phyloP scores from a whole-genome alignment of 2,329 filamentous ascomycete species.

The Erysiphe pulchra region DNA sequence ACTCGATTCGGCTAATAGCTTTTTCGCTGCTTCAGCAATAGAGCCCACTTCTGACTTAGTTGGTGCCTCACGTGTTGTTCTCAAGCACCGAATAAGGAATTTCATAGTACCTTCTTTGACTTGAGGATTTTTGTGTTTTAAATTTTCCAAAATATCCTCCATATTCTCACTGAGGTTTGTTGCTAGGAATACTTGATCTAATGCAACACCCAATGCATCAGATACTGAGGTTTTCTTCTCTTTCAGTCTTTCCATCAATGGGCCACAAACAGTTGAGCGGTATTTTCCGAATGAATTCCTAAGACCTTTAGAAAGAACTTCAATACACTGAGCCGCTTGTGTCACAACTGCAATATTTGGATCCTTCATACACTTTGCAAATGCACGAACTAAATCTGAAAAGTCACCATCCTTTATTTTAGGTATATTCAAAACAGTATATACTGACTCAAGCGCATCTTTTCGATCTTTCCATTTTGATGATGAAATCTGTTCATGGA shows the following conservation, averaged over 20 bases:
- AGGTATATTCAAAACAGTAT: slow-evolving; percentile 53
- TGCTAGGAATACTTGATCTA: slow-evolving; percentile 41
- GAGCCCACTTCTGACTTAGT: slow-evolving; percentile 58
- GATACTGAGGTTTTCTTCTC: slow-evolving; percentile 85
- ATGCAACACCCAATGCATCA: slow-evolving; percentile 63
- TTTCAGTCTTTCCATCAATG: slow-evolving; percentile 87
- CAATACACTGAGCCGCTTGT: slow-evolving; percentile 77
- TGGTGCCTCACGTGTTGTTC: slow-evolving; percentile 61
- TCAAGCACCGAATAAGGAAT: slow-evolving; percentile 72
- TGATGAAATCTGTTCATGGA: slow-evolving; percentile 61
- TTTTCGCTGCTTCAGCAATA: slow-evolving; percentile 74
- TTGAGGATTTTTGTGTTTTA: slow-evolving; percentile 89
- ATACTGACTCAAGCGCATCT: slow-evolving; percentile 67
- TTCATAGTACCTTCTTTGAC: slow-evolving; percentile 90
- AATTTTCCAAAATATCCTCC: slow-evolving; percentile 66
- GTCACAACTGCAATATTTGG: slow-evolving; percentile 90
- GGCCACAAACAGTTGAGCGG: slow-evolving; percentile 52
- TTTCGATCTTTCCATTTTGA: slow-evolving; percentile 98
- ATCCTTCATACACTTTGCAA: slow-evolving; percentile 97
- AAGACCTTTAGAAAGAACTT: slow-evolving; percentile 66
- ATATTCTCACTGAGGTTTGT: slow-evolving; percentile 62
- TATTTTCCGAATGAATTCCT: slow-evolving; percentile 59
- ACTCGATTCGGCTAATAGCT: slow-evolving; percentile 69
- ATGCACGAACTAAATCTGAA: slow-evolving; percentile 52
- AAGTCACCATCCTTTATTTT: slow-evolving; percentile 81